Evolutionary conservation across 2,329 filamentous ascomycete genomes (phyloP).

Genomic region (Aschersonia sp.): DNA sequence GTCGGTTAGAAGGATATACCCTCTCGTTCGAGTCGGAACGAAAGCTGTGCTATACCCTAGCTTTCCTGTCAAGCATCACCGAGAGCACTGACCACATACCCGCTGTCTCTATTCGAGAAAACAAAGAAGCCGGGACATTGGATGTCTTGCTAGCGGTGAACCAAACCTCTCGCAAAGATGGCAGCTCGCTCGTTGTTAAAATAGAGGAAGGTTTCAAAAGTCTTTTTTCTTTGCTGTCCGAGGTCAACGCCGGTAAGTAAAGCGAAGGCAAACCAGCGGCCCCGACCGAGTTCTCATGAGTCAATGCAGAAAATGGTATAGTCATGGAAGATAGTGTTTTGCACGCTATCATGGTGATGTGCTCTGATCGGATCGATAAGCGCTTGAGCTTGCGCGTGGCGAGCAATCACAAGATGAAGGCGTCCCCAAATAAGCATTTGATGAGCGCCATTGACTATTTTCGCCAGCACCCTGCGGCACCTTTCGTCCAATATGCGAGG

Average conservation of each 20-base stretch:
- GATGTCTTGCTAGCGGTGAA: conserved; percentile 18
- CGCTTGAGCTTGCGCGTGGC: conserved; percentile 11
- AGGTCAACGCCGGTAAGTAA: not conserved
- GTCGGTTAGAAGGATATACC: conserved; percentile 7
- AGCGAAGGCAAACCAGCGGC: too few relatives aligned
- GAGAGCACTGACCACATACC: conserved; percentile 17
- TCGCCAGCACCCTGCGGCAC: not conserved
- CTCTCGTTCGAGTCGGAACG: conserved; percentile 18
- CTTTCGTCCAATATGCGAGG: not conserved
- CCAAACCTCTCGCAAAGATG: conserved; percentile 4
- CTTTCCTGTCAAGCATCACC: conserved; percentile 17
- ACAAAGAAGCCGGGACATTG: conserved; percentile 4
- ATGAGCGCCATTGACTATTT: conserved; percentile 2
- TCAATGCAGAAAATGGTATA: not conserved
- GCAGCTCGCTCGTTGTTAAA: not conserved
- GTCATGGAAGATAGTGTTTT: conserved; percentile 9
- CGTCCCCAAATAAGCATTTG: not conserved
- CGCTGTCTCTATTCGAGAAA: conserved; percentile 17
- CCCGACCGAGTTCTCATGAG: too few relatives aligned
- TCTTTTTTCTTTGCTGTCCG: not conserved
- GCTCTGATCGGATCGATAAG: conserved; percentile 13
- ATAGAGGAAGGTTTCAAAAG: not conserved
- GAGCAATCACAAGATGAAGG: not conserved
- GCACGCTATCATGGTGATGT: conserved; percentile 15
- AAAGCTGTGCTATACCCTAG: conserved; percentile 13